Conservation (phyloP, 768 basidiomycete genomes). For the Termitomyces sp. region DNA sequence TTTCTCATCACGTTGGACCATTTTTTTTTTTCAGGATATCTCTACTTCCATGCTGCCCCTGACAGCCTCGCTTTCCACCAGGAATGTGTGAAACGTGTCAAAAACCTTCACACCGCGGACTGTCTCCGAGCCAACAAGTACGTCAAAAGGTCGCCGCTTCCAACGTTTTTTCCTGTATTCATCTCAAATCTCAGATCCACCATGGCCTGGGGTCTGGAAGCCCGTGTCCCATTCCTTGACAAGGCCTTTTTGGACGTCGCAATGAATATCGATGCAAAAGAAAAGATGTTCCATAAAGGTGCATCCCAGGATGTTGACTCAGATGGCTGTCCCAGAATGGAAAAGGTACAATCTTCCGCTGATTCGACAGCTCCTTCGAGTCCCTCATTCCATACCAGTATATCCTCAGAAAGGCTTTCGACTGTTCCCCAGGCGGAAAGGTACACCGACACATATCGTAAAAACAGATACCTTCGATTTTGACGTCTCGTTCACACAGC, state of each 20-base stretch:
- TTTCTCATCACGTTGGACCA: neutral
- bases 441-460: slow-evolving; percentile 21
- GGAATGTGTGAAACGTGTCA: slow-evolving; percentile 90
- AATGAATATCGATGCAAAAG: slow-evolving; percentile 83
- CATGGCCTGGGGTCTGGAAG: slow-evolving; percentile 99
- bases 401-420: slow-evolving; percentile 94
- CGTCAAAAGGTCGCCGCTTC: slow-evolving; percentile 15
- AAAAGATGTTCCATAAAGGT: slow-evolving; percentile 91
- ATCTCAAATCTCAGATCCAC: slow-evolving; percentile 58
- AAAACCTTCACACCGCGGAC: slow-evolving; percentile 96
- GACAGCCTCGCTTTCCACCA: slow-evolving; percentile 86
- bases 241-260: slow-evolving; percentile 91
- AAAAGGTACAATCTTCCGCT: slow-evolving; percentile 57
- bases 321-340: slow-evolving; percentile 90
- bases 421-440: slow-evolving; percentile 75
- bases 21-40: slow-evolving; percentile 78
- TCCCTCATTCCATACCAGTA: slow-evolving; percentile 48
- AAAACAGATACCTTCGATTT: neutral
- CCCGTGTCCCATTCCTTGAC: slow-evolving; percentile 98
- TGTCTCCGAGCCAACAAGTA: slow-evolving; percentile 98
- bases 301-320: slow-evolving; percentile 62
- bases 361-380: neutral
- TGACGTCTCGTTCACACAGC: slow-evolving; percentile 31
- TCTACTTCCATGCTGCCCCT: slow-evolving; percentile 99
- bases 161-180: neutral